Percentiles rank a stretch among this genome's conserved stretches.
These are phyloP conservation scores for Angophora floribunda DNA, from an alignment of 345 rosid genomes.

Conservation along the genomic window DNA sequence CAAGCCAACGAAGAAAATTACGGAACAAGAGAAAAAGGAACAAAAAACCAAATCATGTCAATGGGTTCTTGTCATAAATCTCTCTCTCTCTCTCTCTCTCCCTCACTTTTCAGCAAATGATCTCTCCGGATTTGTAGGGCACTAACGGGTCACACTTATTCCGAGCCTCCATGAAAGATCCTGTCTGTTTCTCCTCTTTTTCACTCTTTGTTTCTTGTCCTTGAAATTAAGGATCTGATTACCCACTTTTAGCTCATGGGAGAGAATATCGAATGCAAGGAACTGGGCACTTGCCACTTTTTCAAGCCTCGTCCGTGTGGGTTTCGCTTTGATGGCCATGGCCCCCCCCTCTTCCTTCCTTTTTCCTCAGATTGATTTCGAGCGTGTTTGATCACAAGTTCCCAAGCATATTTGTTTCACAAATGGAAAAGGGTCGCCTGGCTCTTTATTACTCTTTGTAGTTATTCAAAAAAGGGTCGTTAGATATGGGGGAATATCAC, in stretches of 20 bases:
- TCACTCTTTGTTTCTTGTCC: not conserved
- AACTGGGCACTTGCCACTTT: slow-evolving; percentile 5
- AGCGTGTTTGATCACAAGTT: not conserved
- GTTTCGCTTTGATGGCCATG: not conserved
- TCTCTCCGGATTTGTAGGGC: slow-evolving; percentile 24
- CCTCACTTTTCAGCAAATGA: not conserved
- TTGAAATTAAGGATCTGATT: not conserved
- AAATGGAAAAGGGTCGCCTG: not conserved
- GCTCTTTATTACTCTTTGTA: slow-evolving; percentile 7
- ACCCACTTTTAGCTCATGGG: not conserved
- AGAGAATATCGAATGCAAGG: not conserved
- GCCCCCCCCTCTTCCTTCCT: not conserved
- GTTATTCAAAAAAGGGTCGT: not conserved
- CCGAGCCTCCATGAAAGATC: slow-evolving; percentile 37
- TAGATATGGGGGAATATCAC: not conserved
- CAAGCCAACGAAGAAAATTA: not conserved
- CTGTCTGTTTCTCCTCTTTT: slow-evolving; percentile 33
- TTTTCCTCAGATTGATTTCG: not conserved
- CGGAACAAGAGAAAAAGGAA: not conserved
- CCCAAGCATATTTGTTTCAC: not conserved
- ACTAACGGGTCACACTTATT: slow-evolving; percentile 17
- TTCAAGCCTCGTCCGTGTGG: not conserved
- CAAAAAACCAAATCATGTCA: slow-evolving; percentile 1
- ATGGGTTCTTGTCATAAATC: slow-evolving; percentile 30
- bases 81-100: slow-evolving; percentile 13